Base-by-base conservation (phyloP, 1,139 yeast genomes). In the Yamadazyma trypodendri region DNA sequence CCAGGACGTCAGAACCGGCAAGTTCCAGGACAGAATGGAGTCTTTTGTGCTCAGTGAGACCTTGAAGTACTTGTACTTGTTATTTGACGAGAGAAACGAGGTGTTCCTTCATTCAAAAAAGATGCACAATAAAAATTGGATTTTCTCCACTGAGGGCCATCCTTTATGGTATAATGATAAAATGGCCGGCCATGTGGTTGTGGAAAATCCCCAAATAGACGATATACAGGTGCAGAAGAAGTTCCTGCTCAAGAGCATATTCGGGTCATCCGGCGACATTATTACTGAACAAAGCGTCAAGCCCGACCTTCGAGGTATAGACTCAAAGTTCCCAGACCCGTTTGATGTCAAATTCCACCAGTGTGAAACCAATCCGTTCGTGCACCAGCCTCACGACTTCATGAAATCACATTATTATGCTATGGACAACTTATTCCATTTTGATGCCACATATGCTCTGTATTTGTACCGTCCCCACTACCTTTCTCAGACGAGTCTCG, bases 61-160 rank as follows among this genome's bases (percentile, higher is more conserved):
- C 0, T 67, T 85, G 38, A 89, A 89, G 59, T 90, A 90, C 54
- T 63, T 89, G n/a, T 89, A 82, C 51, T 60, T 89, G 23, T 61
- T 89, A 34, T 89, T 89, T 62, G 95, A 88, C 54, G 80, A 73
- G 10, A 68, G 68, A 6, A 79, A 88, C 53, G 75, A 72, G 20
- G 53, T 79, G 16, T 79, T 84, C 48, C 49, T 71, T 11, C 68
- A 58, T 32, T 35, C 43, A 21, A 41, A 47, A 6, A 34, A 47
- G 20, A 64, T 67, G 58, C 48, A 50, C 5, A 48, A 55, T 18
- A 76, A 78, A 31, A 83, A 81, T 49, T 73, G 84, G 61, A 69
- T 90, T 1, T 90, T 89, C 51, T 84, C 96, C 9, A 90, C 97
- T 0, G 97, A 90, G 54, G 97, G 94, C 0, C 97, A 90, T 57